Conservation (phyloP, 164 flowering plant genomes). For the Cinnamomum chago region DNA sequence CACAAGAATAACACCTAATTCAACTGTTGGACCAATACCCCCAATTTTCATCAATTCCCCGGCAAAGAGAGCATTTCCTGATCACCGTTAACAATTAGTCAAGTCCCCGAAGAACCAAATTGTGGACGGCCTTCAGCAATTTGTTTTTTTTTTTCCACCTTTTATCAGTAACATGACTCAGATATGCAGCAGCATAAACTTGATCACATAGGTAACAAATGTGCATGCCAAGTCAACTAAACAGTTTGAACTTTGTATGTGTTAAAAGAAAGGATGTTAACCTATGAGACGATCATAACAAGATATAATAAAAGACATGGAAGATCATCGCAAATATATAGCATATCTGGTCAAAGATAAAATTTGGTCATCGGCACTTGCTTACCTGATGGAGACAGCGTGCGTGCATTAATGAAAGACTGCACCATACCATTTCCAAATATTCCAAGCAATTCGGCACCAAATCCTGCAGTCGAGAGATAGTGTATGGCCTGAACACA, state of each 20-base stretch:
- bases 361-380: background rate
- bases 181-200: background rate
- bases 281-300: background rate
- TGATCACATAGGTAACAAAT: background rate
- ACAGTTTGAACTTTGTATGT: background rate
- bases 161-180: too few species aligned
- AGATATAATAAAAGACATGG: background rate
- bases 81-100: too few species aligned
- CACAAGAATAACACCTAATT: too few species aligned
- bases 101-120: too few species aligned
- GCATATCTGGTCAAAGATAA: background rate
- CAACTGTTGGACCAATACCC: too few species aligned
- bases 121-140: too few species aligned
- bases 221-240: background rate
- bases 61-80: too few species aligned
- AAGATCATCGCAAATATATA: background rate
- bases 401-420: constrained; percentile 89
- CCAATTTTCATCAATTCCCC: too few species aligned
- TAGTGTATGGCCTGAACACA: constrained; percentile 68
- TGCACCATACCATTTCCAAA: constrained; percentile 99
- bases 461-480: constrained; percentile 99
- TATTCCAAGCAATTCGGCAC: constrained; percentile 87
- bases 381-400: constrained; percentile 72
- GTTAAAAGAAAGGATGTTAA: background rate
- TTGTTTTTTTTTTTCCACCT: too few species aligned